phyloP scores from a whole-genome alignment of 441 rosid species.

The Sinapis alba region DNA sequence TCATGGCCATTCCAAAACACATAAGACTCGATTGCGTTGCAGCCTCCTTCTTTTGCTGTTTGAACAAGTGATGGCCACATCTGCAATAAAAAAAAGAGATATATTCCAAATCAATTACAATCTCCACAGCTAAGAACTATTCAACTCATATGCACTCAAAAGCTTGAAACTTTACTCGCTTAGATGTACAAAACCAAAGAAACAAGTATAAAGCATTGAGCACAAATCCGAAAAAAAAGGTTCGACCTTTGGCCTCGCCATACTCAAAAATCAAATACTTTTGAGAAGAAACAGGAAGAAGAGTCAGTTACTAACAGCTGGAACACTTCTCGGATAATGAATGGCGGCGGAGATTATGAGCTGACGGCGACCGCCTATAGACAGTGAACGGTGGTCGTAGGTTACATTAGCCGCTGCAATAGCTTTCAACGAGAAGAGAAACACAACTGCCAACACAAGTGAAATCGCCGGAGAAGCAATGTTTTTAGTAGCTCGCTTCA shows the following conservation, averaged over 20 bases:
- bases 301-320: slow-evolving; percentile 56
- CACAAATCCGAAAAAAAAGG: not conserved
- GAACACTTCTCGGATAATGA: slow-evolving; percentile 98
- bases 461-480: slow-evolving; percentile 18
- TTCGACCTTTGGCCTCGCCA: not conserved
- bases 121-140: slow-evolving; percentile 4
- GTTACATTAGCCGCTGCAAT: slow-evolving; percentile 57
- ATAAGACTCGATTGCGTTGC: slow-evolving; percentile 79
- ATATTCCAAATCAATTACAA: slow-evolving; percentile 1
- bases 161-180: slow-evolving; percentile 21
- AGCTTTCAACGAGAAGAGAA: slow-evolving; percentile 29
- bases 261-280: slow-evolving; percentile 8
- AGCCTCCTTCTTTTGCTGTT: slow-evolving; percentile 93
- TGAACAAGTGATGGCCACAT: slow-evolving; percentile 94
- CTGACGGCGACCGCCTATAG: slow-evolving; percentile 76
- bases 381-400: slow-evolving; percentile 76
- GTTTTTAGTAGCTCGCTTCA: slow-evolving; percentile 27
- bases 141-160: slow-evolving; percentile 5
- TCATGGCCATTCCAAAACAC: slow-evolving; percentile 98
- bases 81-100: slow-evolving; percentile 38
- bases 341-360: slow-evolving; percentile 92
- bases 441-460: slow-evolving; percentile 9
- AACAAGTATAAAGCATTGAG: not conserved
- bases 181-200: not conserved
- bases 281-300: not conserved